Evolutionary conservation across 768 basidiomycete genomes (phyloP), one percentile per base, ranked within the genome.

Genomic region (Rhizopogon vesiculosus): DNA sequence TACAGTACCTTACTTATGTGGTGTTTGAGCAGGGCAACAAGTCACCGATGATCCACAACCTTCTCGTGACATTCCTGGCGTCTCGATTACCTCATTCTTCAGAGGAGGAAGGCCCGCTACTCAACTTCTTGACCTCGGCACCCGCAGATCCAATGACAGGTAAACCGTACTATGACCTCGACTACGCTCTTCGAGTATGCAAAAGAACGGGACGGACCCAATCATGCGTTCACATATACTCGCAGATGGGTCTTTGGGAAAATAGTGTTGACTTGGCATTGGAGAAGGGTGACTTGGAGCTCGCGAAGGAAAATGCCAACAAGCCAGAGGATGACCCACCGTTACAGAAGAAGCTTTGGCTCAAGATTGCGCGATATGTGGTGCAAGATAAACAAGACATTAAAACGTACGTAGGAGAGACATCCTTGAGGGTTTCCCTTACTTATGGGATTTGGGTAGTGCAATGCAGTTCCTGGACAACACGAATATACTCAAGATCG

Each of bases 331-430:
- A 93, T 57, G 95, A 98, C 64, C 84, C 83, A 51, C 81, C 82
- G 35, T 66, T 98, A 59, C 76, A 91, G 58, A 98, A 96, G 77
- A 94, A 93, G 70, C 75, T 99, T 51, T 99, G 97, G 97, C 76
- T 99, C 52, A 98, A 98, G 76, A 93, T 98, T 62, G 97, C 97
- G n/a, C 89, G 89, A 59, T 95, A 95, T 72, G 95, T 98, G 42
- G 95, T 99, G 13, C 93, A 96, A 65, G 93, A 98, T 72, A 92
- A 97, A 78, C 89, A 94, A 66, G 97, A 98, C 61, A 96, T 99
- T 71, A 96, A 97, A 77, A 85, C 92, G 97, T 97, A 71, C 61
- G 94, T 81, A 28, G 19, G 35, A 55, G 54, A 42, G 5, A 31
- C 8, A 15, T 9, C 46, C 19, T 44, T 42, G 5, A n/a, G n/a